Evolutionary conservation across 495 filamentous ascomycete genomes (phyloP).

Genomic region (Oleoguttula mirabilis): DNA sequence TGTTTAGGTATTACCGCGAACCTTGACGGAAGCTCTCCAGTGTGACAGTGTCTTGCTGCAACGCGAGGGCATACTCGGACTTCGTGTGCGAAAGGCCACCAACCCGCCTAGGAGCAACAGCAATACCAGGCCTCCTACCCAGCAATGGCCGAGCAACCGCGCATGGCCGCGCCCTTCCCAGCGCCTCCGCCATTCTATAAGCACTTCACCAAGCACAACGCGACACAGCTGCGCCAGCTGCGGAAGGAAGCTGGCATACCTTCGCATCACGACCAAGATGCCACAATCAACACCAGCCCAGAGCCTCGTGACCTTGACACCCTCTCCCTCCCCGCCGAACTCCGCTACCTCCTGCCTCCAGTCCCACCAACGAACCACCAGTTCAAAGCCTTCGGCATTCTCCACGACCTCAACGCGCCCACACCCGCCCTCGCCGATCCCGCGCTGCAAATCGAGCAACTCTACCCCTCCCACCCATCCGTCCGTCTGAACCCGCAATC

Average conservation of each 20-base stretch:
- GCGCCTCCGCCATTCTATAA: conserved; percentile 84
- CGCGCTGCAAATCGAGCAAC: conserved; percentile 7
- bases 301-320: conserved; percentile 29
- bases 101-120: conserved; percentile 1
- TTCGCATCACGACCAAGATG: conserved; percentile 8
- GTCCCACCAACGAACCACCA: conserved; percentile 54
- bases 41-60: too few species aligned
- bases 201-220: conserved; percentile 68
- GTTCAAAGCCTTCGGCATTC: conserved; percentile 63
- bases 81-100: too few species aligned
- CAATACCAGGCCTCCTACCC: background rate
- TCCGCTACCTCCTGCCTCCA: conserved; percentile 73
- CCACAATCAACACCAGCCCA: conserved; percentile 20
- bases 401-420: conserved; percentile 52
- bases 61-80: too few species aligned
- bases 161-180: conserved; percentile 44
- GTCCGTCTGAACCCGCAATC: conserved; percentile 53
- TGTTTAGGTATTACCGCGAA: too few species aligned
- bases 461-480: conserved; percentile 18
- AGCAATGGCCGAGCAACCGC: conserved; percentile 1
- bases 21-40: too few species aligned
- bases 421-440: conserved; percentile 30
- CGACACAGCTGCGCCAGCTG: conserved; percentile 49
- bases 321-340: conserved; percentile 53
- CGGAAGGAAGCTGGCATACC: conserved; percentile 17